Evolutionary conservation across 441 rosid species (phyloP).

Genomic region (Euphorbia schlechtendalii): DNA sequence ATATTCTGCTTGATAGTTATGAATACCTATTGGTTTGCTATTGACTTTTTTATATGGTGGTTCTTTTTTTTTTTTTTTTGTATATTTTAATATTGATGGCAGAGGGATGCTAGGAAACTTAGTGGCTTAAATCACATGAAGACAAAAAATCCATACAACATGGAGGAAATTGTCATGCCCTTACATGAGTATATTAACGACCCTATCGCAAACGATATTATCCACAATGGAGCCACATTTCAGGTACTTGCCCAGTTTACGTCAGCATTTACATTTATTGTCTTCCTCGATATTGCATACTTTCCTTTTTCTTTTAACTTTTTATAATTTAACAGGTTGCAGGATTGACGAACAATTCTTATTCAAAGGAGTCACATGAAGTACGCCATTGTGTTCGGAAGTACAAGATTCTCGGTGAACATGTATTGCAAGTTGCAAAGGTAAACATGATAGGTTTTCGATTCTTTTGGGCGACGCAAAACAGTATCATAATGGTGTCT

Average conservation of each 20-base stretch:
- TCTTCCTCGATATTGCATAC: background rate
- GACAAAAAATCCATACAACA: conserved; percentile 57
- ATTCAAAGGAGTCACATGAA: conserved; percentile 60
- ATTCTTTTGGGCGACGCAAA: conserved; percentile 5
- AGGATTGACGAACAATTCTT: conserved; percentile 93
- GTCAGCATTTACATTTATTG: background rate
- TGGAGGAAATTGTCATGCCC: conserved; percentile 84
- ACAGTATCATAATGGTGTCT: conserved; percentile 16
- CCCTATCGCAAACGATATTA: conserved; percentile 65
- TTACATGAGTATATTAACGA: conserved; percentile 59
- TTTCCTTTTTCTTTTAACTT: background rate
- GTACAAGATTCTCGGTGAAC: conserved; percentile 58
- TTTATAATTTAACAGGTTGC: conserved; percentile 57
- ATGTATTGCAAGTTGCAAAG: conserved; percentile 88
- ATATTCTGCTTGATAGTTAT: background rate
- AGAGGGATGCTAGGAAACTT: conserved; percentile 66
- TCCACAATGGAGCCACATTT: conserved; percentile 96
- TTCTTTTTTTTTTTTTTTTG: background rate
- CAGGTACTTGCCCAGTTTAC: conserved; percentile 47
- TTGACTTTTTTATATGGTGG: too few relatives aligned
- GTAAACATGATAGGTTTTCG: conserved; percentile 35
- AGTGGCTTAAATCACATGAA: conserved; percentile 38
- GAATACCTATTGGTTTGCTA: too few relatives aligned
- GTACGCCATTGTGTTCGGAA: conserved; percentile 83
- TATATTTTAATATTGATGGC: conserved; percentile 19